Base-by-base conservation (phyloP, 441 rosid genomes). In the Populus trichocarpa region DNA sequence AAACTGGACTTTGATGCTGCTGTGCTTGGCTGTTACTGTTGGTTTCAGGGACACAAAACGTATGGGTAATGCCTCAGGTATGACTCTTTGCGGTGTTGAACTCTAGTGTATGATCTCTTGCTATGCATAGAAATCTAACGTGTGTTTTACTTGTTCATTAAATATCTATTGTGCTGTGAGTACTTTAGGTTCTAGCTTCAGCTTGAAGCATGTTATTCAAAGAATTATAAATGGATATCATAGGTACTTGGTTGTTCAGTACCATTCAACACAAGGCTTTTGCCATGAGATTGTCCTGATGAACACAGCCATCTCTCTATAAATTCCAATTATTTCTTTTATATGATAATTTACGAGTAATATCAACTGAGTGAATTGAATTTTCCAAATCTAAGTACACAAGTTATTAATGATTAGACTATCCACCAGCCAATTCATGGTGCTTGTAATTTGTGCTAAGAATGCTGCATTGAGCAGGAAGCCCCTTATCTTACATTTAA, bases 41-140 rank as follows among this genome's bases (percentile, higher is more conserved):
- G 99, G 99, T 40, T 96, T 96, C 76, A 84, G 97, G 84, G 97
- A 96, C 84, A 96, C 98, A 4, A 90, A 74, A 38, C 88, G 90
- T 32, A 12, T 96, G 94, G 97, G 98, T 40, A 93, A 95, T 82
- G 98, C 99, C 72, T 89, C 99, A 87, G 99, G 99, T 95, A 88
- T 59, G 84, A 53, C 61, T 53, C 2, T 6, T 57, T 12, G 22
- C 26, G 20, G 67, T 7, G 57, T 20, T 16, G n/a, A 64, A 20
- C 35, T 6, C 33, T 14, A 38, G 36, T 36, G 38, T 22, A 42
- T 50, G 59, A 2, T 72, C 61, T 72, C 35, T 22, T 65, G 40
- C 64, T 40, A 46, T 40, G 50, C 50, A 20, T 46, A 23, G 72
- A 32, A 38, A 42, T 22, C 38, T 38, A 46, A 25, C 11, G 3